Evolutionary conservation across 2,329 filamentous ascomycete species (phyloP), one percentile per base, ranked within the genome.

Genomic region (Ophiostoma fasciatum): DNA sequence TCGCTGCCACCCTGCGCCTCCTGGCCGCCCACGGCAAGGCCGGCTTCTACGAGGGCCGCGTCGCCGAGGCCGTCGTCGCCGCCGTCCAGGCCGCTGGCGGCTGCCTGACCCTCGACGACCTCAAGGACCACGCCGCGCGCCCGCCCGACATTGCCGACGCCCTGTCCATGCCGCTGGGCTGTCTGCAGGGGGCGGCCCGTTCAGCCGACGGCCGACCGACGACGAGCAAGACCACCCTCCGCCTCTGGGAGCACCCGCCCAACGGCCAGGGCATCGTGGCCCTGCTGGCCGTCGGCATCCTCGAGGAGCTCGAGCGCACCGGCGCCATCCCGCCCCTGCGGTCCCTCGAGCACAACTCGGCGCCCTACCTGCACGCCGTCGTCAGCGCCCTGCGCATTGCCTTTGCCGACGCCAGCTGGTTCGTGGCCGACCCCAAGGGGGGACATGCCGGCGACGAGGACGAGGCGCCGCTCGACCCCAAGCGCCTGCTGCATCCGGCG

Each of bases 181-280:
- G 87, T 0, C 65, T 71, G 66, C 77, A 0, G 84, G 85, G 9
- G 82, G 84, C 0, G 71, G 76, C 43, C n/a, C n/a, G n/a, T n/a
- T n/a, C n/a, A n/a, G n/a, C n/a, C n/a, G 60, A 94, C 20, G 76
- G 75, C 5, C 58, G 87, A 2, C 10, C 8, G 6, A 11, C 14
- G 81, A 83, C 2, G 85, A 94, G 50, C 58, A 94, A 13, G 69
- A 76, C 49, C 64, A 79, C 38, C 85, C 94, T 52, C 64, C 78
- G 13, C 55, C 62, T 96, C 0, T 96, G 88, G 88, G 88, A 96
- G 51, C 87, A 94, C 50, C 85, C 88, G 19, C 88, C 88, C 2
- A 96, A 94, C 45, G 87, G 88, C 0, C 88, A 96, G 57, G 88
- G 88, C 1, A 85, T 96, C 41, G 83, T 96, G 2, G 88, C 88